Evolutionary conservation across 129 eudicot genomes (phyloP).

Genomic region (Lactuca sativa): DNA sequence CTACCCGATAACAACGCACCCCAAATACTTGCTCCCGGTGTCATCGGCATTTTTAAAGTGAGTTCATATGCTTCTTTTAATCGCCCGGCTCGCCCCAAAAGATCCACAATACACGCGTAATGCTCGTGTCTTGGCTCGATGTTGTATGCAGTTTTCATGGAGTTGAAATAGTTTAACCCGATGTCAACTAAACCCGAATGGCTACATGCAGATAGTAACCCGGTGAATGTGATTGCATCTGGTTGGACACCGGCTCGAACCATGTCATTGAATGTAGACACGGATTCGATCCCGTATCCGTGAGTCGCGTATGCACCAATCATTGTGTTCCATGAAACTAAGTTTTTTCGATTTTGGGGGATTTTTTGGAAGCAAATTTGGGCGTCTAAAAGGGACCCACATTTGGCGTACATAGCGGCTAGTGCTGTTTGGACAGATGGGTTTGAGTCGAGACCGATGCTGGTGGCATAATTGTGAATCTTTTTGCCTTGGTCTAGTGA

Average conservation of each 20-base stretch:
- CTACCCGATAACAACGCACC: conserved; percentile 69
- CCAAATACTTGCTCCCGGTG: conserved; percentile 75
- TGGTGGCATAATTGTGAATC: conserved; percentile 52
- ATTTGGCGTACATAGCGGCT: conserved; percentile 77
- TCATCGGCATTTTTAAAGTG: conserved; percentile 62
- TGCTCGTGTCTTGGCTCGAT: conserved; percentile 63
- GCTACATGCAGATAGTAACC: conserved; percentile 77
- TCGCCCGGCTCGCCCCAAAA: conserved; percentile 67
- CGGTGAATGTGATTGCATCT: conserved; percentile 70
- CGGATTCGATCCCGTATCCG: conserved; percentile 56
- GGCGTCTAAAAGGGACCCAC: conserved; percentile 71
- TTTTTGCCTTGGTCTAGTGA: conserved; percentile 60
- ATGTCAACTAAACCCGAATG: conserved; percentile 75
- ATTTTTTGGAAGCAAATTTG: conserved; percentile 48
- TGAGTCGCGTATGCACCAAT: conserved; percentile 73
- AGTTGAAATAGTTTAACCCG: conserved; percentile 60
- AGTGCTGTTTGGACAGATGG: conserved; percentile 58
- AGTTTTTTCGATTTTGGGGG: conserved; percentile 26
- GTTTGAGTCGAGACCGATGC: conserved; percentile 48
- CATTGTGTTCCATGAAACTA: conserved; percentile 81
- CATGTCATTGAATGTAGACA: conserved; percentile 60
- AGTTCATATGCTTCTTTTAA: conserved; percentile 65
- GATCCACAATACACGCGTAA: conserved; percentile 74
- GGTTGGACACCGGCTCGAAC: conserved; percentile 57
- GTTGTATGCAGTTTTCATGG: conserved; percentile 41